Evolutionary conservation across 768 basidiomycete species (phyloP).

Genomic region (Amanita molliuscula): DNA sequence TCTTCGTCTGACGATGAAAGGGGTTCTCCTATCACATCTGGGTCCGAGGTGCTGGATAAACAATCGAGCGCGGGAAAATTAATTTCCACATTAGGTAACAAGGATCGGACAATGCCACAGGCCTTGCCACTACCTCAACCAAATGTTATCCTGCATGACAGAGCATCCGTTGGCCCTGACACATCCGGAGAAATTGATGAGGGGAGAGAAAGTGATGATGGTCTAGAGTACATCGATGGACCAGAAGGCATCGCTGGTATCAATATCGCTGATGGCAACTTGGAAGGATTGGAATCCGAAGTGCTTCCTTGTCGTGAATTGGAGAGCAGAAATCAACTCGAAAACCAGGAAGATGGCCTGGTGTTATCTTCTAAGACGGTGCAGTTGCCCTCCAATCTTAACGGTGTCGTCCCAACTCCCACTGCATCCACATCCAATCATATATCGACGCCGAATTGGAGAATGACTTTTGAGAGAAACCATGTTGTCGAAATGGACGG

Average conservation of each 20-base stretch:
- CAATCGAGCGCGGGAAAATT: not conserved
- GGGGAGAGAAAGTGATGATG: not conserved
- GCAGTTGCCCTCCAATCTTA: not conserved
- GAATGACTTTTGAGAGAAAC: too few relatives aligned
- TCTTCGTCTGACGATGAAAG: not conserved
- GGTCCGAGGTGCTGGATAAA: not conserved
- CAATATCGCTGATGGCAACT: not conserved
- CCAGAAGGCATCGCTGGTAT: slow-evolving; percentile 3
- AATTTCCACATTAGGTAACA: not conserved
- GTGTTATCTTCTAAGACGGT: not conserved
- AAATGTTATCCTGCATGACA: not conserved
- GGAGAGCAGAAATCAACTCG: not conserved
- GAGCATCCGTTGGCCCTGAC: not conserved
- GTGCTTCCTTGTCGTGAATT: not conserved
- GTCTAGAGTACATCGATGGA: slow-evolving; percentile 5
- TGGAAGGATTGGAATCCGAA: not conserved
- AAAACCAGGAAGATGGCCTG: not conserved
- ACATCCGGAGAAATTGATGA: not conserved
- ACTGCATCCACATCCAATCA: not conserved
- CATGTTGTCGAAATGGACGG: slow-evolving; percentile 15
- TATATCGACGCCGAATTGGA: not conserved
- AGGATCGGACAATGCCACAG: not conserved
- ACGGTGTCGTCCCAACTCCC: not conserved
- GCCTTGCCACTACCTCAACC: not conserved
- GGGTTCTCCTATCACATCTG: not conserved